These are phyloP conservation scores for Macrophomina tecta DNA, from an alignment of 2,329 filamentous ascomycete genomes.

Conservation along the genomic window DNA sequence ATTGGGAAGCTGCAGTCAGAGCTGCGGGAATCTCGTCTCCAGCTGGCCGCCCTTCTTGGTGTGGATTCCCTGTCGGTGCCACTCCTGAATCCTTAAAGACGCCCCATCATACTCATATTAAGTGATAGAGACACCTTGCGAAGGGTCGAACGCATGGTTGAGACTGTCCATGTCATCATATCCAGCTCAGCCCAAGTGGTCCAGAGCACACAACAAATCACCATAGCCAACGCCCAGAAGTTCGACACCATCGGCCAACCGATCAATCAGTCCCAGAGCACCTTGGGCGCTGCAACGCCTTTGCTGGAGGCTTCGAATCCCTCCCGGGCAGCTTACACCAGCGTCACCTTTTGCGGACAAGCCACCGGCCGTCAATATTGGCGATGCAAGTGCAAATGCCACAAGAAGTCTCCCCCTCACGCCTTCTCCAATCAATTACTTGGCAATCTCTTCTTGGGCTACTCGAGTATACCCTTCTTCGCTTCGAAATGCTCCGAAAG, in stretches of 20 bases:
- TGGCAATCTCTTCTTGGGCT: slow-evolving; percentile 6
- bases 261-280: too few relatives aligned
- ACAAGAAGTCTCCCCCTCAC: background rate
- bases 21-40: background rate
- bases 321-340: background rate
- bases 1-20: background rate
- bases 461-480: background rate
- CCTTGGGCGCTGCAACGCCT: background rate
- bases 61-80: background rate
- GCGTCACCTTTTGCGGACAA: background rate
- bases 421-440: background rate
- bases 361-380: background rate
- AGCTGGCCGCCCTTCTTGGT: background rate
- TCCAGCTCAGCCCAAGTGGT: background rate
- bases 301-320: too few relatives aligned
- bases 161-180: background rate
- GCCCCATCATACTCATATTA: background rate
- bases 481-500: background rate
- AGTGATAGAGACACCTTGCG: background rate
- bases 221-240: too few relatives aligned
- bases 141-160: background rate
- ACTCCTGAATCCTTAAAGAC: too few relatives aligned
- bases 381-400: background rate
- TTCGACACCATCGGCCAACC: background rate
- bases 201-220: background rate